Base-by-base conservation (phyloP, 805 yeast species). In the Metschnikowia lochheadii region DNA sequence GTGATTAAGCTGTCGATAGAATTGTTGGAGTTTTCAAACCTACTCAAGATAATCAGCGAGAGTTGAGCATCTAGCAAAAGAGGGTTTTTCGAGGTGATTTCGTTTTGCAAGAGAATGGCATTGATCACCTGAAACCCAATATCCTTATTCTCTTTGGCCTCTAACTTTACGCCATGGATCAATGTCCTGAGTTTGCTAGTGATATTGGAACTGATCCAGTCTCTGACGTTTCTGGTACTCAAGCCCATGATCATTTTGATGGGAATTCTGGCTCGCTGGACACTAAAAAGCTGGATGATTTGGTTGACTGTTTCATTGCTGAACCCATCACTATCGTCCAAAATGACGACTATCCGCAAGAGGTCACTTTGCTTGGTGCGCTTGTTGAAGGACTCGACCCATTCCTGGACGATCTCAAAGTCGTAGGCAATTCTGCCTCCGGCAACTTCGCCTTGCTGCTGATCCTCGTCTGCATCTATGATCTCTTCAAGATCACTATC, bases 1-100 rank as follows among this genome's bases (percentile, higher is more conserved):
- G 73, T 61, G 14, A 72, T 63, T 44, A 73, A 60, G 33, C 65
- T 58, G 52, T 73, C 77, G 44, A 73, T 70, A 11, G 77, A 73
- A 51, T 71, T 72, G 55, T 71, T 72, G 34, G 73, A 61, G 52
- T 67, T 64, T 43, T 66, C 64, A 48, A 72, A 73, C 36, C 78
- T 55, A 37, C 60, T 60, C 37, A 68, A 55, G 13, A 73, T 58
- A 10, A 72, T 64, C 57, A 60, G 60, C 34, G 65, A 55, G 36
- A 63, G 51, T 23, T 50, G 56, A 2, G 66, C 63, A 41, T 65
- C 67, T 2, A 70, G 49, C 6, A 64, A 45, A 17, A 67, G 52
- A 18, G 59, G 56, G 49, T 49, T 55, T 13, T 55, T 56, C 11
- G 56, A 51, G 11, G 59, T 55, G 48, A 59, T 51, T 32, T 63